Percentiles rank a stretch among this genome's conserved stretches.
Conservation (phyloP, 352 stramenopile species). For the Pythium brassicae region DNA sequence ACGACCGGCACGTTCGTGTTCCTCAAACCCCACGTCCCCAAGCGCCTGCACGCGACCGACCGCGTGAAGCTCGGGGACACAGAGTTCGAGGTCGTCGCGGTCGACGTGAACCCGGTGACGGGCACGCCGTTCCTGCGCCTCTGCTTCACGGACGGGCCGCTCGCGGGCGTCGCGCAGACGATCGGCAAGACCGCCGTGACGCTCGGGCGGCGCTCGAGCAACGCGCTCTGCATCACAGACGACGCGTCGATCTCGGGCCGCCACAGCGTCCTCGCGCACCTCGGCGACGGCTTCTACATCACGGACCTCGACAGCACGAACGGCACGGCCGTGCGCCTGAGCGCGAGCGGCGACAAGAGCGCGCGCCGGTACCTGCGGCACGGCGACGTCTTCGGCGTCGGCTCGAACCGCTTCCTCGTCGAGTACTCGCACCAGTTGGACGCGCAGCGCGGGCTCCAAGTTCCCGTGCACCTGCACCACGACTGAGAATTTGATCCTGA, state of each 20-base stretch:
- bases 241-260: conserved; percentile 77
- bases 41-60: conserved; percentile 63
- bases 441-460: conserved; percentile 4
- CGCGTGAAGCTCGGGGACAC: conserved; percentile 75
- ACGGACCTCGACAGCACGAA: conserved; percentile 83
- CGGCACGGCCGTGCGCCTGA: conserved; percentile 71
- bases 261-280: conserved; percentile 68
- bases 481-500: background rate
- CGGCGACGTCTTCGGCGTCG: conserved; percentile 79
- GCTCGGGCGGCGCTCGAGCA: conserved; percentile 64
- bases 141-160: conserved; percentile 71
- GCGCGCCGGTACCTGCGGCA: conserved; percentile 59
- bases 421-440: conserved; percentile 73
- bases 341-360: conserved; percentile 55
- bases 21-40: conserved; percentile 64
- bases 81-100: conserved; percentile 75
- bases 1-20: conserved; percentile 82
- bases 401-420: conserved; percentile 80
- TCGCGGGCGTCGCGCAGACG: conserved; percentile 66
- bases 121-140: conserved; percentile 73
- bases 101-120: conserved; percentile 61
- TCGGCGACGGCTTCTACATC: conserved; percentile 80
- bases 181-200: conserved; percentile 74
- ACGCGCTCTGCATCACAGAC: conserved; percentile 78
- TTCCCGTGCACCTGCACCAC: background rate